Percentiles rank a stretch among this genome's conserved stretches.
Conservation (phyloP, 148 eudicot species). For the Talinum fruticosum region DNA sequence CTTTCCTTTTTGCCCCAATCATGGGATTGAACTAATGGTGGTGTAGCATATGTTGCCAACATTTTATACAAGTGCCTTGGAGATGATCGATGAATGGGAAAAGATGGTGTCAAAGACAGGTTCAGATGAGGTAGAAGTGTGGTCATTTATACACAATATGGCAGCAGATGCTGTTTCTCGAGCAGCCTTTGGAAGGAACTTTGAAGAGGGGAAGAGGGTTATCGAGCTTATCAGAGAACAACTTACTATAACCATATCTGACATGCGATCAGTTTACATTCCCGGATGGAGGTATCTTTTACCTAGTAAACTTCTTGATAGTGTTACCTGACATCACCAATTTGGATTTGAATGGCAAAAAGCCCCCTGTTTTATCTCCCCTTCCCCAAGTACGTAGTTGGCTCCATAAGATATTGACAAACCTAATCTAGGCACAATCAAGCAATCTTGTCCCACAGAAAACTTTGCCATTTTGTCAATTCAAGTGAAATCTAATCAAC, state of each 20-base stretch:
- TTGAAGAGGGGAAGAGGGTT: slow-evolving; percentile 38
- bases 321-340: too few species aligned
- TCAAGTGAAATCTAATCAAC: too few species aligned
- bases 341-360: too few species aligned
- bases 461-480: too few species aligned
- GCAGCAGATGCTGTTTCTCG: slow-evolving; percentile 43
- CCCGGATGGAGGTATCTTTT: slow-evolving; percentile 45
- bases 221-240: slow-evolving; percentile 42
- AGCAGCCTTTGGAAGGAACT: slow-evolving; percentile 43
- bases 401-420: too few species aligned
- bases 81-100: slow-evolving; percentile 42
- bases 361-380: too few species aligned
- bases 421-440: too few species aligned
- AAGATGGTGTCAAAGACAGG: slow-evolving; percentile 22
- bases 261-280: slow-evolving; percentile 24
- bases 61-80: slow-evolving; percentile 34
- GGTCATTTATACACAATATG: slow-evolving; percentile 41
- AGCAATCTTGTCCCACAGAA: too few species aligned
- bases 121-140: slow-evolving; percentile 37
- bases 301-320: too few species aligned
- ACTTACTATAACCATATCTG: not conserved
- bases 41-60: slow-evolving; percentile 38
- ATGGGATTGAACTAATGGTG: not conserved
- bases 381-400: too few species aligned
- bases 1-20: not conserved